Evolutionary conservation across 768 basidiomycete genomes (phyloP), one percentile per base, ranked within the genome.

Genomic region (Suillus subalutaceus): DNA sequence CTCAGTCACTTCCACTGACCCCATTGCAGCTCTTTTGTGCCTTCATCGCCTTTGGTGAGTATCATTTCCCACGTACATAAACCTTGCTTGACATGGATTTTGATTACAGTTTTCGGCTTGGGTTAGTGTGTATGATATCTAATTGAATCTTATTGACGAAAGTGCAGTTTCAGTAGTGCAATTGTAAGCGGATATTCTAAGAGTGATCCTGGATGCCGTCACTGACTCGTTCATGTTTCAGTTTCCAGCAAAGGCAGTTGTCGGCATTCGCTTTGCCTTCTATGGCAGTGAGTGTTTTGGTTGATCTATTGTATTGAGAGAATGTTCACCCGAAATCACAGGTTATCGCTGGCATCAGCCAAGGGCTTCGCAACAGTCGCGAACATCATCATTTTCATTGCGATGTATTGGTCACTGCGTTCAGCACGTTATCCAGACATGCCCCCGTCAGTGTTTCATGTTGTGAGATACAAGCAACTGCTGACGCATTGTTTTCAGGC

Each of bases 31-130:
- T 62, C 18, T 67, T 69, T 10, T 38, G 77, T 15, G 68, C 71
- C 4, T 69, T 68, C 46, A 30, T 71, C 44, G 59, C 70, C 1
- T 56, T 77, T 26, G 72, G 76, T 77, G 62, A 52, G 75, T 18
- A 40, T 38, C 13, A 23, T 38, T 48, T 63, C 37, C 16, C 37
- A 4, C 32, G 0, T 30, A 35, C 10, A 8, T 20, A n/a, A 41
- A 58, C 26, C n/a, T 63, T 43, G 55, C 8, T 65, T 75, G 65
- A 77, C 64, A 20, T 56, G 41, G 58, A 64, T 64, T 62, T 69
- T 44, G 52, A 50, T 6, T 6, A 63, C 52, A 77, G 76, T 53
- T 6, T 77, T 74, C 64, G 77, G 76, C 16, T 64, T 74, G 44
- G 66, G 76, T 78, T 12, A 68, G 77, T 71, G 6, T n/a, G 12